These are phyloP conservation scores for Trypanosoma cruzi DNA, from an alignment of 208 protist species.

Conservation along the genomic window DNA sequence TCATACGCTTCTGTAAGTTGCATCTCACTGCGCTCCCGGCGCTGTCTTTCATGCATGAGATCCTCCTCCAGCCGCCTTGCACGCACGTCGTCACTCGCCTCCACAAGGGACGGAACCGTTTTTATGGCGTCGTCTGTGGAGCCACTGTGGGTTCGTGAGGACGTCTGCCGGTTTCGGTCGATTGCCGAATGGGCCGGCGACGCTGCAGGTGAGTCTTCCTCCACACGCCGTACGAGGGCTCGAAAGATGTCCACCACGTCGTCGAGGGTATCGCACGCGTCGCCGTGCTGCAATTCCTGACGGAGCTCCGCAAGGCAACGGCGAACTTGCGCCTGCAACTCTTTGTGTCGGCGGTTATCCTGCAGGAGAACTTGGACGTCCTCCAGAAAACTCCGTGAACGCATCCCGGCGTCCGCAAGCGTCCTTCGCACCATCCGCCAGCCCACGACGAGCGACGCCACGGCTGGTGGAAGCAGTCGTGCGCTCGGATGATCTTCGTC, in stretches of 20 bases:
- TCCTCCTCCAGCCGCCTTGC: slow-evolving; percentile 17
- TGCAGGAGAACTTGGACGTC: slow-evolving; percentile 18
- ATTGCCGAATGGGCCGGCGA: background rate
- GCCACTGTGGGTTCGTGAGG: background rate
- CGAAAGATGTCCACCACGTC: slow-evolving; percentile 14
- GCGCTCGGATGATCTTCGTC: slow-evolving; percentile 7
- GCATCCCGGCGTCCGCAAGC: background rate
- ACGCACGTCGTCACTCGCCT: slow-evolving; percentile 9
- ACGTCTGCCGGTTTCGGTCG: slow-evolving; percentile 8
- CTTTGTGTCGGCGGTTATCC: slow-evolving; percentile 14
- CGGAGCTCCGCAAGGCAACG: slow-evolving; percentile 14
- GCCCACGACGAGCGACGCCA: slow-evolving; percentile 10
- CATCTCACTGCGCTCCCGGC: slow-evolving; percentile 9
- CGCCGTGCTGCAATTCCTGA: background rate
- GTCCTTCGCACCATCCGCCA: slow-evolving; percentile 3
- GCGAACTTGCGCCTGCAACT: slow-evolving; percentile 14
- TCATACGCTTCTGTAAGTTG: slow-evolving; percentile 24
- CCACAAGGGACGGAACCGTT: background rate
- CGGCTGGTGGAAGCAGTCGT: slow-evolving; percentile 10
- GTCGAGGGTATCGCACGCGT: slow-evolving; percentile 21
- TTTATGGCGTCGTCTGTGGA: background rate
- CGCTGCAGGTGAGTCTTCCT: background rate
- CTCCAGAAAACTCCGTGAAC: slow-evolving; percentile 27
- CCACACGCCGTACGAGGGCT: background rate
- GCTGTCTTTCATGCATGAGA: slow-evolving; percentile 15